Percentiles rank a stretch among this genome's conserved stretches.
phyloP scores from a whole-genome alignment of 306 rosid species.

The Vicia faba region DNA sequence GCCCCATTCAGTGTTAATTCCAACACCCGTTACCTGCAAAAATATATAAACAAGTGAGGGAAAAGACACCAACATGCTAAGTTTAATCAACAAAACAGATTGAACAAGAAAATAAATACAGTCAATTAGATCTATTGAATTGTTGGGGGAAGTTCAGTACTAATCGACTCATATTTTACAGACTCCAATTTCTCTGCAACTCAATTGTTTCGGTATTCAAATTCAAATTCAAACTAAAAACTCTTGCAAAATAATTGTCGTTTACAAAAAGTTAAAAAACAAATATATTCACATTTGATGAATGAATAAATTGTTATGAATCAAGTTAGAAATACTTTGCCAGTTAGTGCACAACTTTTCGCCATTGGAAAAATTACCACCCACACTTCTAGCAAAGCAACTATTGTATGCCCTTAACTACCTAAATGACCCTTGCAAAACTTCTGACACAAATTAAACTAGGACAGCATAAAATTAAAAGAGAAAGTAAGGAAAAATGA shows the following conservation, averaged over 20 bases:
- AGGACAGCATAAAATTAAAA: background rate
- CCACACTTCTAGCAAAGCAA: slow-evolving; percentile 21
- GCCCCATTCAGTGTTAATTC: slow-evolving; percentile 97
- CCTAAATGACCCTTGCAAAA: slow-evolving; percentile 10
- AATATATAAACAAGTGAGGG: slow-evolving; percentile 12
- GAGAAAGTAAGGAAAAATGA: slow-evolving; percentile 16
- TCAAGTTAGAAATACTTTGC: slow-evolving; percentile 18
- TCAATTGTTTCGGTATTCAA: slow-evolving; percentile 1
- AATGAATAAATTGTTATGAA: slow-evolving; percentile 1
- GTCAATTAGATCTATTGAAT: slow-evolving; percentile 12
- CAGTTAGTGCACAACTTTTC: background rate
- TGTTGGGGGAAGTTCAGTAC: background rate
- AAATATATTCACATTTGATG: background rate
- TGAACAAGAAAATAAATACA: slow-evolving; percentile 5
- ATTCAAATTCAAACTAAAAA: slow-evolving; percentile 17
- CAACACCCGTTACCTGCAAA: slow-evolving; percentile 85
- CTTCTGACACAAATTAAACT: slow-evolving; percentile 1
- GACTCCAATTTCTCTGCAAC: slow-evolving; percentile 17
- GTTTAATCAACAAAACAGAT: slow-evolving; percentile 12
- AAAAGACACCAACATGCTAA: background rate
- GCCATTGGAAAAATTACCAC: background rate
- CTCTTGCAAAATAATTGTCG: slow-evolving; percentile 20
- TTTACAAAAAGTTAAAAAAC: background rate
- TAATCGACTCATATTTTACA: background rate
- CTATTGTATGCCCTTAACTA: slow-evolving; percentile 30